Conservation (phyloP, 2,329 filamentous ascomycete species). For the Ophiostoma tasmaniense region DNA sequence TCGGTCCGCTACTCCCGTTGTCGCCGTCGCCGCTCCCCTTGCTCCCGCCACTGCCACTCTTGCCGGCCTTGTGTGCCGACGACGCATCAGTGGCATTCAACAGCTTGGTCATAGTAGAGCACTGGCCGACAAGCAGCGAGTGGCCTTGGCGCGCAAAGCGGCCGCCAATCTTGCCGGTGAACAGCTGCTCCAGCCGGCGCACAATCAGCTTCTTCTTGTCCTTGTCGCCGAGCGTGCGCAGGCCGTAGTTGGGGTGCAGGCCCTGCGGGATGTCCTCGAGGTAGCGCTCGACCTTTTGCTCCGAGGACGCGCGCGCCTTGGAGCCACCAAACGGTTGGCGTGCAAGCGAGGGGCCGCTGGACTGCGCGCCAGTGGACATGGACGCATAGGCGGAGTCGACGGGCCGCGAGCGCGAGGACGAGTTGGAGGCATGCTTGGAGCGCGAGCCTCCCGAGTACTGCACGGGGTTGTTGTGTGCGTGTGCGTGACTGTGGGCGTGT, state of each 20-base stretch:
- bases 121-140: background rate
- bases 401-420: constrained; percentile 45
- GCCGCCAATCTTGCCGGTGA: constrained; percentile 58
- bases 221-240: constrained; percentile 54
- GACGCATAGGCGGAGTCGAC: constrained; percentile 61
- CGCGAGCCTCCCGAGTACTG: constrained; percentile 36
- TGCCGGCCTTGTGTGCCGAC: background rate
- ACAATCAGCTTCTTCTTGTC: constrained; percentile 72
- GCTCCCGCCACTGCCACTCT: background rate
- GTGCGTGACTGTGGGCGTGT: background rate
- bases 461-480: background rate
- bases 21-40: background rate
- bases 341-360: constrained; percentile 33
- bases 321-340: constrained; percentile 30
- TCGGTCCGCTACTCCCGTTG: background rate
- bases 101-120: background rate
- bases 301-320: constrained; percentile 36
- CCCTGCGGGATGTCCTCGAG: constrained; percentile 64
- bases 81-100: background rate
- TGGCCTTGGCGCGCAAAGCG: constrained; percentile 29
- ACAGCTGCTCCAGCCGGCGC: constrained; percentile 67
- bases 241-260: constrained; percentile 50
- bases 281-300: constrained; percentile 60
- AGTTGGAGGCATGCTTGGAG: constrained; percentile 45
- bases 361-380: constrained; percentile 47